These are phyloP conservation scores for Citrus reticulata DNA, from an alignment of 345 rosid species.

Conservation along the genomic window DNA sequence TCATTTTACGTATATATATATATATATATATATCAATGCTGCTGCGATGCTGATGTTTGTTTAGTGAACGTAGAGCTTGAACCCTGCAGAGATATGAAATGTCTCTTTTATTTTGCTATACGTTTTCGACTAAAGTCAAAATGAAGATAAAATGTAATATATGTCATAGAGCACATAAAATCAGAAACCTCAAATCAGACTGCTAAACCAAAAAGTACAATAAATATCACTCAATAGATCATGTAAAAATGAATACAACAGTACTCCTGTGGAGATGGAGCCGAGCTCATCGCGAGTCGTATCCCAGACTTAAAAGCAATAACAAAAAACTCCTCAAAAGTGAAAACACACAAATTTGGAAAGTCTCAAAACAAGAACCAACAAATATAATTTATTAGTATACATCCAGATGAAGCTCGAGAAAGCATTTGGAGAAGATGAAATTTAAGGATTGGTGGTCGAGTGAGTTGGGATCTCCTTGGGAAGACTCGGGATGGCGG, in stretches of 20 bases:
- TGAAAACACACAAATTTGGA: background rate
- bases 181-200: background rate
- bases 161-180: too few species aligned
- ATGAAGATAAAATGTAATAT: too few species aligned
- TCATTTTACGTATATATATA: too few species aligned
- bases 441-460: background rate
- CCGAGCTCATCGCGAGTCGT: background rate
- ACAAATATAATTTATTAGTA: background rate
- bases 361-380: background rate
- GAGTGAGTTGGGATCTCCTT: conserved; percentile 3
- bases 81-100: too few species aligned
- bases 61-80: too few species aligned
- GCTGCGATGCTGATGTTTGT: too few species aligned
- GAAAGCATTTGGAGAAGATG: background rate
- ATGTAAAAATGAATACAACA: background rate
- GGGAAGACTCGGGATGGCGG: conserved; percentile 8
- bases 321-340: background rate
- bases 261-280: background rate
- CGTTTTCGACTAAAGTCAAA: too few species aligned
- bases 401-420: background rate
- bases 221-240: background rate
- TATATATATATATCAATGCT: too few species aligned
- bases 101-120: too few species aligned
- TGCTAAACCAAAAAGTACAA: too few species aligned
- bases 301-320: too few species aligned